These are phyloP conservation scores for Melampsora abietis-canadensis DNA, from an alignment of 1,284 basidiomycete species.

Conservation along the genomic window DNA sequence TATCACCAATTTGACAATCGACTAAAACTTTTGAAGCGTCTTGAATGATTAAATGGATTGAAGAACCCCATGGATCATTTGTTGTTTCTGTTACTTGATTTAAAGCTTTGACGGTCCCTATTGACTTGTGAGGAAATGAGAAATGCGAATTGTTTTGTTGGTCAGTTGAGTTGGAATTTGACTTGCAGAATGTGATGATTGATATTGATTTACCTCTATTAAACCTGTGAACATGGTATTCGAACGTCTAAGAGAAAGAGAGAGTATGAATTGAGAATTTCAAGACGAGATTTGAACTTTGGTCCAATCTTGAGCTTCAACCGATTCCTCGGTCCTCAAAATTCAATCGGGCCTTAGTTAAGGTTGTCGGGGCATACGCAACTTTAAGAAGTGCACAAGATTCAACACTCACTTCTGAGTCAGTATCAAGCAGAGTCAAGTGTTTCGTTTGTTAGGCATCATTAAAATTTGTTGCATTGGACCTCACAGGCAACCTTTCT, in stretches of 20 bases:
- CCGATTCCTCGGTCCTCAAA: no score
- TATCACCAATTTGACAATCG: conserved; percentile 93
- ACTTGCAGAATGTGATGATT: background rate
- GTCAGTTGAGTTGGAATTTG: background rate
- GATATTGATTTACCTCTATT: conserved; percentile 47
- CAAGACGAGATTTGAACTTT: no score
- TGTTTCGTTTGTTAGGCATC: no score
- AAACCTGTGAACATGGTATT: conserved; percentile 52
- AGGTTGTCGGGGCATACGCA: no score
- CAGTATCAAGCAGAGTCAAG: no score
- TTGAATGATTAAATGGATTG: conserved; percentile 71
- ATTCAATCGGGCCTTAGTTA: no score
- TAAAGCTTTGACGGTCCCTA: conserved; percentile 69
- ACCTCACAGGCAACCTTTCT: no score
- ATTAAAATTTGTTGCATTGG: no score
- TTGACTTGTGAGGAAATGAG: conserved; percentile 62
- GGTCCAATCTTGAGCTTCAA: no score
- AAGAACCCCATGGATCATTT: conserved; percentile 62
- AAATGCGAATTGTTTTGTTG: background rate
- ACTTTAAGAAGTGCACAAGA: no score
- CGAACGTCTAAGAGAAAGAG: background rate
- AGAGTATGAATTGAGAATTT: no score
- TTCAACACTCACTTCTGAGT: no score
- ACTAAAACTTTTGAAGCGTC: conserved; percentile 69
- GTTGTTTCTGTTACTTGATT: conserved; percentile 55